Evolutionary conservation across 768 basidiomycete genomes (phyloP).

Genomic region (Russula vinacea): DNA sequence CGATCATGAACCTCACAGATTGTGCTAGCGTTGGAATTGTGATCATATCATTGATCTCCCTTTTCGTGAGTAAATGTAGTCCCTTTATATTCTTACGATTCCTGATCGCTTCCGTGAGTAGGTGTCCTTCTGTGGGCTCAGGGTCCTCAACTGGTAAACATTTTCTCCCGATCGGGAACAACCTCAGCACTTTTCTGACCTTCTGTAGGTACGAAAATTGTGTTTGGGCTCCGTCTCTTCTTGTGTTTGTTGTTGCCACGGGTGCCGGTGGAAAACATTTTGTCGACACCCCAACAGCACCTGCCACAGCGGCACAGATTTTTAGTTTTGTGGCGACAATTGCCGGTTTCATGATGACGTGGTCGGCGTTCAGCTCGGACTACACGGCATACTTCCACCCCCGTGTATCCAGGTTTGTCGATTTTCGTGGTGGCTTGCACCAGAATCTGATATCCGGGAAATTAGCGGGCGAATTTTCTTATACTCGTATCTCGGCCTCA

Average conservation of each 20-base stretch:
- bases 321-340: constrained; percentile 67
- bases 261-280: constrained; percentile 73
- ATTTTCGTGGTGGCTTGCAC: background rate
- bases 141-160: constrained; percentile 54
- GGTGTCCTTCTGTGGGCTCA: constrained; percentile 67
- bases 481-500: constrained; percentile 66
- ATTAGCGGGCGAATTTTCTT: constrained; percentile 56
- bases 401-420: constrained; percentile 51
- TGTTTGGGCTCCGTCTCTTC: constrained; percentile 74
- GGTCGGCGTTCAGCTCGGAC: constrained; percentile 59
- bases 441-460: background rate
- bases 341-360: constrained; percentile 72
- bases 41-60: constrained; percentile 65
- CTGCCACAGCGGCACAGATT: constrained; percentile 53
- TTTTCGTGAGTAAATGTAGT: constrained; percentile 40
- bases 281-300: constrained; percentile 44
- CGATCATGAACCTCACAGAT: background rate
- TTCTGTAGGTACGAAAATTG: constrained; percentile 64
- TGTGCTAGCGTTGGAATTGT: constrained; percentile 63
- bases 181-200: background rate
- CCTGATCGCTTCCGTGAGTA: constrained; percentile 28
- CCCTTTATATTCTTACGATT: background rate
- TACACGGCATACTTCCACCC: constrained; percentile 70
- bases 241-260: constrained; percentile 66
- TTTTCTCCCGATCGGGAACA: constrained; percentile 44